Conservation (phyloP, 352 stramenopile species). For the Plasmopara muralis region DNA sequence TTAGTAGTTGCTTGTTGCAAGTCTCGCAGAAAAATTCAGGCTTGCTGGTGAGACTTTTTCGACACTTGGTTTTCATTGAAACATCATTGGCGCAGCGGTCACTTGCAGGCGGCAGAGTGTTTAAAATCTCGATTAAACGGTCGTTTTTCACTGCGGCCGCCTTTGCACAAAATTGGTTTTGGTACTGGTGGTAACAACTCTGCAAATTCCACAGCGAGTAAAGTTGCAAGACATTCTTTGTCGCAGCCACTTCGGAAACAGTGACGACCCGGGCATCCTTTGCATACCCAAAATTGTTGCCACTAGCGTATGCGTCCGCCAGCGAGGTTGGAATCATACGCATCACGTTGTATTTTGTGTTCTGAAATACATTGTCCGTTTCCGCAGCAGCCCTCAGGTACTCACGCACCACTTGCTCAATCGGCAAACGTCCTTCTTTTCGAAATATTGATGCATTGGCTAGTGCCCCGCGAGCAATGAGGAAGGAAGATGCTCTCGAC, state of each 20-base stretch:
- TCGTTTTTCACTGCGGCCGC: constrained; percentile 29
- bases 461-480: constrained; percentile 78
- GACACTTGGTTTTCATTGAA: constrained; percentile 5
- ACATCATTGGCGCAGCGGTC: constrained; percentile 24
- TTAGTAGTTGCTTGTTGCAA: constrained; percentile 67
- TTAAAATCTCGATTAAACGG: constrained; percentile 15
- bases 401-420: constrained; percentile 52
- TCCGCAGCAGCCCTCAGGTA: constrained; percentile 72
- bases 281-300: constrained; percentile 23
- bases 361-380: constrained; percentile 85
- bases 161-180: constrained; percentile 42
- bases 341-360: constrained; percentile 88
- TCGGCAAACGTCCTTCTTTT: constrained; percentile 50
- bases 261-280: constrained; percentile 30
- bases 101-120: constrained; percentile 29
- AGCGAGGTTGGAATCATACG: constrained; percentile 73
- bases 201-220: constrained; percentile 63
- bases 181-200: constrained; percentile 49
- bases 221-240: constrained; percentile 62
- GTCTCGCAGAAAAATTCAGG: constrained; percentile 57
- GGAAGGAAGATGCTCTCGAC: constrained; percentile 65
- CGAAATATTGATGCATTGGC: constrained; percentile 82
- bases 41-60: constrained; percentile 22
- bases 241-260: constrained; percentile 50
- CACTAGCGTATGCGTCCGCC: constrained; percentile 30